These are phyloP conservation scores for Stropharia rugosoannulata DNA, from an alignment of 768 basidiomycete species.

Conservation along the genomic window DNA sequence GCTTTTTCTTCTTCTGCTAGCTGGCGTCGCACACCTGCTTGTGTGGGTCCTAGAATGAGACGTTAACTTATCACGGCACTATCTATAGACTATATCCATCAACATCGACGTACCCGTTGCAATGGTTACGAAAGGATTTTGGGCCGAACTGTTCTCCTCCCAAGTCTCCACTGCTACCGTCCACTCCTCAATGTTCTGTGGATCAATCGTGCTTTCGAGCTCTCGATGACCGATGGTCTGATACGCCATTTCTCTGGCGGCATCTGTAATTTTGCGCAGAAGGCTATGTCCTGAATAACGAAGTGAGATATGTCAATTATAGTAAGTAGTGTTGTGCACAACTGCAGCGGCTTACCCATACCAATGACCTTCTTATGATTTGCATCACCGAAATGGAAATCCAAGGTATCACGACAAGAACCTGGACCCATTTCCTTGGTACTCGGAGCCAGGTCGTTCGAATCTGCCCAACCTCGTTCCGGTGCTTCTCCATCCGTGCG, in stretches of 20 bases:
- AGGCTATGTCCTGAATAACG: not conserved
- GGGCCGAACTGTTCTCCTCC: not conserved
- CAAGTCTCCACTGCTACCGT: not conserved
- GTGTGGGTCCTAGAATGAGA: not conserved
- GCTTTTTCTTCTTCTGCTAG: not conserved
- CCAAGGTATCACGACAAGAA: not conserved
- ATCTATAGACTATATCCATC: too few species aligned
- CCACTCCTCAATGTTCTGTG: not conserved
- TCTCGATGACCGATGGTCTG: not conserved
- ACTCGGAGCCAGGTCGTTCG: not conserved
- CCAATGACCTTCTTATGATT: not conserved
- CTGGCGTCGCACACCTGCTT: not conserved
- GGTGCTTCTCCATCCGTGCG: not conserved
- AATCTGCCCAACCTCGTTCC: not conserved
- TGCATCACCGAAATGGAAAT: not conserved
- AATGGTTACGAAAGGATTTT: not conserved
- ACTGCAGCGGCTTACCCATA: not conserved
- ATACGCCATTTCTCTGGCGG: not conserved
- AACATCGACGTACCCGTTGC: not conserved
- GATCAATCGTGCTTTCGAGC: not conserved
- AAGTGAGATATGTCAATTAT: too few species aligned
- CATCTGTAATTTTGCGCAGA: not conserved
- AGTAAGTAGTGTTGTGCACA: too few species aligned
- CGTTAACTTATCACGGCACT: too few species aligned
- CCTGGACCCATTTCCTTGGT: slow-evolving; percentile 2